Conservation (phyloP, 2,329 filamentous ascomycete species). For the Aaosphaeria pasadenensis region DNA sequence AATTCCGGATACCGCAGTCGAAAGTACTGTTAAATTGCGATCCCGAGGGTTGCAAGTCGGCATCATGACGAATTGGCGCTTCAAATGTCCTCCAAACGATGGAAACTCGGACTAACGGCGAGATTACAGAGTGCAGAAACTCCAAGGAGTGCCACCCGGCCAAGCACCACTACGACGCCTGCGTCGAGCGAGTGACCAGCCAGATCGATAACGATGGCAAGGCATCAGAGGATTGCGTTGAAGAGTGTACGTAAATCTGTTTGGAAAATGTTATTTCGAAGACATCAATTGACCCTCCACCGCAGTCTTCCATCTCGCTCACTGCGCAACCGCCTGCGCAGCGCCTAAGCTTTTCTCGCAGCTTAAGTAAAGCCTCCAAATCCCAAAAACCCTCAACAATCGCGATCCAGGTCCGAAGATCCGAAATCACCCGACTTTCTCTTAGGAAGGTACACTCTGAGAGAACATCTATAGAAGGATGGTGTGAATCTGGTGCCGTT, state of each 20-base stretch:
- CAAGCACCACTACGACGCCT: conserved; percentile 99
- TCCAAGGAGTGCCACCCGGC: conserved; percentile 78
- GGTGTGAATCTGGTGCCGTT: neutral
- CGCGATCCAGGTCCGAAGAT: neutral
- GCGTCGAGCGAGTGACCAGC: conserved; percentile 84
- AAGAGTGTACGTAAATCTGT: conserved; percentile 78
- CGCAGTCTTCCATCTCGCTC: conserved; percentile 96
- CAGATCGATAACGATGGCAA: conserved; percentile 68
- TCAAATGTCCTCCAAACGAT: no score
- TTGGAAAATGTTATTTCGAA: neutral
- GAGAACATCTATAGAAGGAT: neutral
- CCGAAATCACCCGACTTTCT: neutral
- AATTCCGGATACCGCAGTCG: no score
- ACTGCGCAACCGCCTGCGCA: conserved; percentile 90
- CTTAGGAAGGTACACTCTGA: neutral
- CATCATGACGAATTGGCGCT: no score
- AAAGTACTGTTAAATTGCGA: no score
- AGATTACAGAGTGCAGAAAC: conserved; percentile 75
- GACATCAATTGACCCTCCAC: conserved; percentile 6
- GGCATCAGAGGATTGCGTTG: conserved; percentile 92
- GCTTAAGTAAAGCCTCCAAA: conserved; percentile 9
- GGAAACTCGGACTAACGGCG: no score
- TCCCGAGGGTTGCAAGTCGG: no score
- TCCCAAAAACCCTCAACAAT: neutral
- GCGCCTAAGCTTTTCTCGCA: conserved; percentile 52